Conservation (phyloP, 2,329 filamentous ascomycete genomes). For the Ophiostoma quercus region DNA sequence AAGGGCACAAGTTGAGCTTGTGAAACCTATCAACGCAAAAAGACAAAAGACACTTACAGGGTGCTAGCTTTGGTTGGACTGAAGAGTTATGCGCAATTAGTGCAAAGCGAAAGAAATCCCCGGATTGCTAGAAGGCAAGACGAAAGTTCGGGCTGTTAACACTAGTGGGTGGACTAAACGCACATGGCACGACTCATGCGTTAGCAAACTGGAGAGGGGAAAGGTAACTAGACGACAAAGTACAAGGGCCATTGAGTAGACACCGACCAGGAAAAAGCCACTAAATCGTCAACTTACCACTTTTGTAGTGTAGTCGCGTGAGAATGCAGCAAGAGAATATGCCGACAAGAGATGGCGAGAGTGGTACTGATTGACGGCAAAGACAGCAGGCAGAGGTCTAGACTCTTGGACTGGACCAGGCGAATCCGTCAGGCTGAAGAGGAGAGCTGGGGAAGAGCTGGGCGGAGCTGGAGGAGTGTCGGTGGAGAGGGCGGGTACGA, state of each 20-base stretch:
- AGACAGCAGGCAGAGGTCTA: neutral
- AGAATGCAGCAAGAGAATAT: neutral
- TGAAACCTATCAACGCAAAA: neutral
- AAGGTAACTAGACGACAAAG: neutral
- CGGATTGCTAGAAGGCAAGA: neutral
- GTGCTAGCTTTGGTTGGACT: conserved; percentile 1
- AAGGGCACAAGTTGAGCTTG: neutral
- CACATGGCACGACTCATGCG: conserved; percentile 11
- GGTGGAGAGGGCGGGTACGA: conserved; percentile 11
- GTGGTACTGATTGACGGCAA: neutral
- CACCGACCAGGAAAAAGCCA: neutral
- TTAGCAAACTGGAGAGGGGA: neutral
- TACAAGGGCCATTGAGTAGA: neutral
- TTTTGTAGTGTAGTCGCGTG: neutral
- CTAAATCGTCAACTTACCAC: neutral
- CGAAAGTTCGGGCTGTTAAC: neutral
- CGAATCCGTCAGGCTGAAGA: conserved; percentile 3
- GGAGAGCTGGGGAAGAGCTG: neutral
- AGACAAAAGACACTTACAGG: neutral
- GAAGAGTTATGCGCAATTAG: neutral
- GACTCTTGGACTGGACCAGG: neutral
- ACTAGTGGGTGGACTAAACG: neutral
- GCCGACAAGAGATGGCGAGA: neutral
- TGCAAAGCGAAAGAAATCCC: neutral
- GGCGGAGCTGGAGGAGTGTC: neutral